phyloP scores from a whole-genome alignment of 1,284 basidiomycete genomes.

The Fomitopsis pinicola region DNA sequence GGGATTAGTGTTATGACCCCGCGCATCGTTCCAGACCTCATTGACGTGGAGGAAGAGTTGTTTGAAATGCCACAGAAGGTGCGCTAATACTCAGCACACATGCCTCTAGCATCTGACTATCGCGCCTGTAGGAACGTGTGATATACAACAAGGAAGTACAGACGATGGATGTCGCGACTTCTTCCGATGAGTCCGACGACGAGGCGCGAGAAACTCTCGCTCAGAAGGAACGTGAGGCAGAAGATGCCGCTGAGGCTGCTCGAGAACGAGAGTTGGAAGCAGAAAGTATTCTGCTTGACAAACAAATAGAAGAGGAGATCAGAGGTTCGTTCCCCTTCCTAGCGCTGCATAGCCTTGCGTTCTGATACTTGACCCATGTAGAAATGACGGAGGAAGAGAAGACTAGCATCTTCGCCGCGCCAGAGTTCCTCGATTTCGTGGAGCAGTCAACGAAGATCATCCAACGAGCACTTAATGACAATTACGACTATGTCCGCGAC shows the following conservation, averaged over 20 bases:
- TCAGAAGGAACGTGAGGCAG: slow-evolving; percentile 53
- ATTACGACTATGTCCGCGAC: slow-evolving; percentile 95
- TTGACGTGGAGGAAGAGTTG: slow-evolving; percentile 84
- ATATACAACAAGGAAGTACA: slow-evolving; percentile 95
- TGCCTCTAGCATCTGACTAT: not conserved
- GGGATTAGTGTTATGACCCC: slow-evolving; percentile 57
- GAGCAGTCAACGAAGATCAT: slow-evolving; percentile 95
- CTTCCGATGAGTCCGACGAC: slow-evolving; percentile 54
- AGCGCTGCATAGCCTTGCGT: not conserved
- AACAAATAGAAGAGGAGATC: slow-evolving; percentile 81
- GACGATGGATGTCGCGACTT: slow-evolving; percentile 58
- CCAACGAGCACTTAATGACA: slow-evolving; percentile 92
- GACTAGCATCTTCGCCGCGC: slow-evolving; percentile 73
- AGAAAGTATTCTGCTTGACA: slow-evolving; percentile 73
- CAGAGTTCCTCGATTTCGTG: slow-evolving; percentile 91
- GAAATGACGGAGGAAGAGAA: slow-evolving; percentile 86
- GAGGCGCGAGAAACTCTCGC: slow-evolving; percentile 67
- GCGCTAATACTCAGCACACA: slow-evolving; percentile 10
- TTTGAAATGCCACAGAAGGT: slow-evolving; percentile 89
- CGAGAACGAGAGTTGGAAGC: slow-evolving; percentile 80
- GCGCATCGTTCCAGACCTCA: slow-evolving; percentile 65
- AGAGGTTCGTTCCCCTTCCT: slow-evolving; percentile 42
- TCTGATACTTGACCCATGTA: slow-evolving; percentile 25
- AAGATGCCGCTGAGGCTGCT: slow-evolving; percentile 63
- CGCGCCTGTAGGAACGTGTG: slow-evolving; percentile 62